Evolutionary conservation across 108 stramenopile species (phyloP).

Genomic region (Nannochloropsis oceanica): DNA sequence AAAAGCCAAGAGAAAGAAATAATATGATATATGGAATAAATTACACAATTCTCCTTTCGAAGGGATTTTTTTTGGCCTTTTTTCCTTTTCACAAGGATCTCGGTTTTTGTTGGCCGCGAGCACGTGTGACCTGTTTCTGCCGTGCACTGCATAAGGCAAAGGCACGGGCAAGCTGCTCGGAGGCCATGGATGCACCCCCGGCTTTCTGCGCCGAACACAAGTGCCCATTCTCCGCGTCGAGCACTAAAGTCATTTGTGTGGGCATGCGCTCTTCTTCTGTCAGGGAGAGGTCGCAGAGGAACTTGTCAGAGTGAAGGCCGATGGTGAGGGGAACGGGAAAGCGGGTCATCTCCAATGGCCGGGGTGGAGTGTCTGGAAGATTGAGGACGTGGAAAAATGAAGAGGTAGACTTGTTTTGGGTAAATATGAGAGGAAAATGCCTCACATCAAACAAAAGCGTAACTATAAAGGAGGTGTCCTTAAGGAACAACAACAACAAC

Average conservation of each 20-base stretch:
- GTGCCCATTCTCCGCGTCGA: neutral
- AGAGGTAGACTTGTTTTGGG: neutral
- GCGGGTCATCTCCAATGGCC: neutral
- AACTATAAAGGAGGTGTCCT: neutral
- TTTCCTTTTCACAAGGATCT: neutral
- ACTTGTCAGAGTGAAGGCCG: conserved; percentile 8
- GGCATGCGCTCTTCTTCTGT: conserved; percentile 19
- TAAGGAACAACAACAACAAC: neutral
- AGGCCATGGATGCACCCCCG: conserved; percentile 3
- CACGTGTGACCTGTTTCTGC: neutral
- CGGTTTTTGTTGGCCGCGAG: neutral
- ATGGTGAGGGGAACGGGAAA: conserved; percentile 16
- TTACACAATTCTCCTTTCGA: too few relatives aligned
- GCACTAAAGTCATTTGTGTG: conserved; percentile 9
- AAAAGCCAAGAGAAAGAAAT: too few relatives aligned
- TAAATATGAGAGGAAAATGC: neutral
- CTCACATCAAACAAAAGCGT: neutral
- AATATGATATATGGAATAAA: too few relatives aligned
- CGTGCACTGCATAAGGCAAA: neutral
- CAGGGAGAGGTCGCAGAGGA: conserved; percentile 13
- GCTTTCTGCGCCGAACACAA: conserved; percentile 15
- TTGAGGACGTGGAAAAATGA: neutral
- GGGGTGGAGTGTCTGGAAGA: neutral
- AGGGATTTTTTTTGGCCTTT: too few relatives aligned
- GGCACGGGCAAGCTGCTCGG: neutral